Evolutionary conservation across 768 basidiomycete genomes (phyloP), one percentile per base, ranked within the genome.

Genomic region (Peribolospora baueri): DNA sequence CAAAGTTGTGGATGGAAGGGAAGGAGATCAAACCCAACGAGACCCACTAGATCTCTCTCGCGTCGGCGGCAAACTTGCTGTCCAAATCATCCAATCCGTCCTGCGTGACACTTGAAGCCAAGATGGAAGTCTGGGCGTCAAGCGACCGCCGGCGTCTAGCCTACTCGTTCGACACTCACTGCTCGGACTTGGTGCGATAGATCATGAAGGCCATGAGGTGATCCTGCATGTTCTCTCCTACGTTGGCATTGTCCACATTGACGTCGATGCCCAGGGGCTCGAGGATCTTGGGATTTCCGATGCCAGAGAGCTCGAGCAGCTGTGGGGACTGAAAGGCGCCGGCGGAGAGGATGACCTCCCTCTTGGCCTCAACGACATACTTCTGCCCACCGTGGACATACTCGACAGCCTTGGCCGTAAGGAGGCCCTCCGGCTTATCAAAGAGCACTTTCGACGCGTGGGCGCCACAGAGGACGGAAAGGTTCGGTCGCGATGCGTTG

Each of bases 191-290:
- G 25, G 25, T 25, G 25, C 25, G 25, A 25, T 25, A 25, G 25
- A 25, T 25, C 25, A 25, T 25, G 25, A 25, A 25, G 25, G 25
- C 1, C 25, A 25, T 25, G 25, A 37, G 66, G 66, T 58, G 69
- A 67, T 58, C 25, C 25, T 71, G 69, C 8, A 74, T 61, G 60
- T 72, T 70, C 52, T 65, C 62, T 3, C 73, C 73, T 46, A 75
- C 73, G 37, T 62, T 66, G 0, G 70, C 69, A 0, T 73, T 63
- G 53, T 73, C 66, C 37, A 71, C 55, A 48, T 56, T 50, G 45
- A 51, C 43, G 51, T 57, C 56, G 55, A 58, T 52, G 5, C 39
- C 14, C 5, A 61, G 46, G 8, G 55, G 6, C 50, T 61, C 60
- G 38, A 61, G 50, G 45, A 61, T 40, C 1, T 52, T 3, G 3